Evolutionary conservation across 495 filamentous ascomycete species (phyloP).

Genomic region (Tricharina praecox): DNA sequence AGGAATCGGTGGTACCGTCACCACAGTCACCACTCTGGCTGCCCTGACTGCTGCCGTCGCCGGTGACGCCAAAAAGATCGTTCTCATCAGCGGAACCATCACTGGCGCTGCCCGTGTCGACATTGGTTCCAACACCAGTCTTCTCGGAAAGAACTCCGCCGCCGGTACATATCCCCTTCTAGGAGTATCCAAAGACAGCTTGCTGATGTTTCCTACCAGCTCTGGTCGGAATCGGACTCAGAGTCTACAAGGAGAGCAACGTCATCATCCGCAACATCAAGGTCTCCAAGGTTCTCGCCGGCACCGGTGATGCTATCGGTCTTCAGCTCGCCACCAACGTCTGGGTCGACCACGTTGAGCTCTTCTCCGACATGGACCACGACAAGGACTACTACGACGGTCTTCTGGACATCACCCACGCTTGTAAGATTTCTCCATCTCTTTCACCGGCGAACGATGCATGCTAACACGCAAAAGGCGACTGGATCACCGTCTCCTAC

Average conservation of each 20-base stretch:
- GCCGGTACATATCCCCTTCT: slow-evolving; percentile 5
- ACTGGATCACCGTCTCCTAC: slow-evolving; percentile 36
- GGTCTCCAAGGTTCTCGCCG: slow-evolving; percentile 41
- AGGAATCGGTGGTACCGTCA: slow-evolving; percentile 39
- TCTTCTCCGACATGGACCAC: slow-evolving; percentile 37
- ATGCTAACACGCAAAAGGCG: slow-evolving; percentile 7
- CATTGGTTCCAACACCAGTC: slow-evolving; percentile 39
- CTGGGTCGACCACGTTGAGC: slow-evolving; percentile 53
- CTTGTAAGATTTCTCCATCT: slow-evolving; percentile 28
- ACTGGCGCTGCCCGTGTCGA: slow-evolving; percentile 31
- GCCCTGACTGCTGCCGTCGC: slow-evolving; percentile 36
- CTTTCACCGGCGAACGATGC: neutral
- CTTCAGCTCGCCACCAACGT: slow-evolving; percentile 42
- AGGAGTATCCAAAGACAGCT: neutral
- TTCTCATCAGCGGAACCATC: slow-evolving; percentile 36
- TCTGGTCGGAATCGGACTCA: slow-evolving; percentile 34
- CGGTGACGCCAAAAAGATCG: slow-evolving; percentile 31
- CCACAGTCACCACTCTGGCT: slow-evolving; percentile 40
- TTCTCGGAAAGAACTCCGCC: slow-evolving; percentile 32
- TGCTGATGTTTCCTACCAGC: slow-evolving; percentile 10
- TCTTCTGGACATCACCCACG: slow-evolving; percentile 43
- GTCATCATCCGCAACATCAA: slow-evolving; percentile 50
- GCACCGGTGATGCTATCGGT: slow-evolving; percentile 43
- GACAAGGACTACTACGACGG: slow-evolving; percentile 56
- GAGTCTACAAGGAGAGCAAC: slow-evolving; percentile 34